These are phyloP conservation scores for Paraglomus brasilianum DNA, from an alignment of 192 early-diverging fungal species.

Conservation along the genomic window DNA sequence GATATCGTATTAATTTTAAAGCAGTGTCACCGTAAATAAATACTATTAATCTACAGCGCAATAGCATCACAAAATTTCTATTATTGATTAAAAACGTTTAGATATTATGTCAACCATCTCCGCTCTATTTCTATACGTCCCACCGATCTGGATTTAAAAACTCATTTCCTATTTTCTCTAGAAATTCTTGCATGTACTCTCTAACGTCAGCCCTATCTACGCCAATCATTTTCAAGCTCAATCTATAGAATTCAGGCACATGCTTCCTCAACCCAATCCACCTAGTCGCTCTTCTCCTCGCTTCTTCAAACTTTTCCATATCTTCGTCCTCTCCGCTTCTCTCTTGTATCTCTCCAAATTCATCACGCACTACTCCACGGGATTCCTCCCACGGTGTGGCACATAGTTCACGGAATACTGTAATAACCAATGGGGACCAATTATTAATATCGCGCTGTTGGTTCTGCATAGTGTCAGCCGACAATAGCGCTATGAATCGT, in stretches of 20 bases:
- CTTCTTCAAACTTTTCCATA: neutral
- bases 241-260: constrained; percentile 44
- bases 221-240: constrained; percentile 43
- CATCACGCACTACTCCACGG: neutral
- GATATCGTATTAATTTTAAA: no score
- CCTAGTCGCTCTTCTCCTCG: constrained; percentile 1
- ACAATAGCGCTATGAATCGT: constrained; percentile 40
- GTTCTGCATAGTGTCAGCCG: constrained; percentile 38
- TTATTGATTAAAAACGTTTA: no score
- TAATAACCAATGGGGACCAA: constrained; percentile 47
- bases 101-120: no score
- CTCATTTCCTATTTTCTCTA: constrained; percentile 40
- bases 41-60: no score
- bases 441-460: constrained; percentile 46
- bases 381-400: constrained; percentile 33
- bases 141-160: constrained; percentile 26
- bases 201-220: constrained; percentile 45
- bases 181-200: constrained; percentile 45
- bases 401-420: constrained; percentile 42
- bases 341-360: neutral
- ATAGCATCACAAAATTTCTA: no score
- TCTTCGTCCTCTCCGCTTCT: constrained; percentile 15
- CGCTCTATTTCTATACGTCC: neutral
- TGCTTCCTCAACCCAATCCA: constrained; percentile 37
- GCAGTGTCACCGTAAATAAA: no score